Percentiles rank a stretch among this genome's conserved stretches.
Evolutionary conservation across 331 rosid species (phyloP).

Genomic region (Pyrus hybrid): DNA sequence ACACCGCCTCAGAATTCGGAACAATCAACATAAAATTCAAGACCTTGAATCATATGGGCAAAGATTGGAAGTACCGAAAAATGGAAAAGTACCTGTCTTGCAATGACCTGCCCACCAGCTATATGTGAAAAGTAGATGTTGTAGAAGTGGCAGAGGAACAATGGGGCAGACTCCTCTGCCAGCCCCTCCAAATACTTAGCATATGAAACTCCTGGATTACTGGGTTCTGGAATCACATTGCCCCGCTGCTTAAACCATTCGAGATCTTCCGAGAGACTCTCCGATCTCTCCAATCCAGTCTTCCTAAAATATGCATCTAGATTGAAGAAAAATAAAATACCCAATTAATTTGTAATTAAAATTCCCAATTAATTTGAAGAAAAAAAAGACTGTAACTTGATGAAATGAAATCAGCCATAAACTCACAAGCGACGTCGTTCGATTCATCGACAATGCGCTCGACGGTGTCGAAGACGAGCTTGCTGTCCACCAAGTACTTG

Average conservation of each 20-base stretch:
- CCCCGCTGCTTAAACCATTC: conserved; percentile 60
- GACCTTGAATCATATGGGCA: neutral
- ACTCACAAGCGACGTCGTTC: conserved; percentile 61
- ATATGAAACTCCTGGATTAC: conserved; percentile 58
- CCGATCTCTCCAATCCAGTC: conserved; percentile 77
- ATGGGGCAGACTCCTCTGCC: conserved; percentile 51
- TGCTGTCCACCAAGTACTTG: conserved; percentile 61
- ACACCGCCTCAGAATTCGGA: neutral
- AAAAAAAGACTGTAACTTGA: neutral
- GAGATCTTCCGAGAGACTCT: conserved; percentile 49
- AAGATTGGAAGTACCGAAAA: neutral
- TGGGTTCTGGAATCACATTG: conserved; percentile 45
- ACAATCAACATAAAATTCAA: neutral
- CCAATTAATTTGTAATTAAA: neutral
- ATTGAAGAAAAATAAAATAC: neutral
- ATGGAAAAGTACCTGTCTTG: conserved; percentile 39
- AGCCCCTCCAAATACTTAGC: conserved; percentile 62
- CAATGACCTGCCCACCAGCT: conserved; percentile 78
- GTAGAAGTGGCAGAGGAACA: conserved; percentile 80
- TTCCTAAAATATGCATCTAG: conserved; percentile 76
- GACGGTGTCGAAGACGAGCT: conserved; percentile 56
- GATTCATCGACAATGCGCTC: conserved; percentile 78
- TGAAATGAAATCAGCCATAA: neutral
- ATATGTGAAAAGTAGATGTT: conserved; percentile 77
- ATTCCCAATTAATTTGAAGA: no score